These are phyloP conservation scores for Trichoderma breve DNA, from an alignment of 2,329 filamentous ascomycete species.

Conservation along the genomic window DNA sequence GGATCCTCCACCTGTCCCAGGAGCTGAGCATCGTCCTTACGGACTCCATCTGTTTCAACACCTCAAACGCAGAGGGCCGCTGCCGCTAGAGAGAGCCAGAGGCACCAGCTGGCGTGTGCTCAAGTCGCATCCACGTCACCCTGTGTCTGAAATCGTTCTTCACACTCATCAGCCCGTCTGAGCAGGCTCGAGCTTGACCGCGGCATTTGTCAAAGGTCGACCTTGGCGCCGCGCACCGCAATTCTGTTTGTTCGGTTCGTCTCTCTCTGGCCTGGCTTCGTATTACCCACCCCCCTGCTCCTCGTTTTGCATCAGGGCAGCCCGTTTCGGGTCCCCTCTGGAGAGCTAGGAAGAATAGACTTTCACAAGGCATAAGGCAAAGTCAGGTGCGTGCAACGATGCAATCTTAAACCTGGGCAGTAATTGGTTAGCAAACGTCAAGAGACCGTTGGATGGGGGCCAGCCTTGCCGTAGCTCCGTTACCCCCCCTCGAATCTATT, in stretches of 20 bases:
- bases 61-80: conserved; percentile 12
- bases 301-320: neutral
- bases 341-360: neutral
- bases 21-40: neutral
- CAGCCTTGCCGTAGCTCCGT: conserved; percentile 10
- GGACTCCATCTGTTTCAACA: conserved; percentile 1
- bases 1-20: neutral
- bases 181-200: neutral
- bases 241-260: neutral
- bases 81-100: conserved; percentile 14
- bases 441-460: neutral
- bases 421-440: neutral
- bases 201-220: neutral
- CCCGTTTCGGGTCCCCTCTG: neutral
- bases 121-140: neutral
- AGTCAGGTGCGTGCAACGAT: conserved; percentile 4
- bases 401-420: conserved; percentile 3
- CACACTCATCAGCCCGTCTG: neutral
- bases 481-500: neutral
- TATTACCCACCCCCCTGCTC: neutral
- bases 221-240: neutral
- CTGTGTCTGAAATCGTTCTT: neutral
- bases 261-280: neutral
- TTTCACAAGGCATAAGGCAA: neutral
- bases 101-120: conserved; percentile 6